Percentiles rank a stretch among this genome's conserved stretches.
Evolutionary conservation across 2,329 filamentous ascomycete species (phyloP).

Genomic region (Cyanodermella asteris): DNA sequence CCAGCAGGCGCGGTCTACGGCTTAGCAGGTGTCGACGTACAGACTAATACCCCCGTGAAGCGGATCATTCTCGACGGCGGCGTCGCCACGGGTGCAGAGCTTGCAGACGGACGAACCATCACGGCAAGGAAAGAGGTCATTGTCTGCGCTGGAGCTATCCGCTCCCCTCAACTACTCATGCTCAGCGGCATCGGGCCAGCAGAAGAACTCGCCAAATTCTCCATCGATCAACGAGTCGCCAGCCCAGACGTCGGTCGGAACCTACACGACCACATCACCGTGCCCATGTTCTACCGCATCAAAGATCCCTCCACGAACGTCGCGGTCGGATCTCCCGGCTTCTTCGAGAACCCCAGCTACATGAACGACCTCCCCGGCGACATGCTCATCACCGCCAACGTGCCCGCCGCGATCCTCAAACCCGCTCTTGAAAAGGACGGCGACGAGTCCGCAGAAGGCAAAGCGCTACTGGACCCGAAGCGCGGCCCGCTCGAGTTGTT

Average conservation of each 20-base stretch:
- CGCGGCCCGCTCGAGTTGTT: too few species aligned
- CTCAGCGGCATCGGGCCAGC: slow-evolving; percentile 2
- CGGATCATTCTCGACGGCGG: slow-evolving; percentile 1
- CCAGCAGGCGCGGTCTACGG: slow-evolving; percentile 1
- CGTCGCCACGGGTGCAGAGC: slow-evolving; percentile 1
- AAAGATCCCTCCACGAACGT: neutral
- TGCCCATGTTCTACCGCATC: neutral
- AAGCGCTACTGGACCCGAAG: too few species aligned
- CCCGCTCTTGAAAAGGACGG: too few species aligned
- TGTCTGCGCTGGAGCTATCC: neutral
- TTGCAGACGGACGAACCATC: neutral
- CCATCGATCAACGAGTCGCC: neutral
- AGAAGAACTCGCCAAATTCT: neutral
- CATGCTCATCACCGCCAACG: too few species aligned
- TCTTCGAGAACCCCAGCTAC: too few species aligned
- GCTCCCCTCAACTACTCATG: slow-evolving; percentile 2
- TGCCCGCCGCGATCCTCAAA: too few species aligned
- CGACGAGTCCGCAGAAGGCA: too few species aligned
- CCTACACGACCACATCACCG: slow-evolving; percentile 1
- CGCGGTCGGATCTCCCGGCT: neutral
- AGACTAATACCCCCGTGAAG: slow-evolving; percentile 1
- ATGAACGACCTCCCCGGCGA: too few species aligned
- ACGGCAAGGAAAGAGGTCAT: slow-evolving; percentile 2
- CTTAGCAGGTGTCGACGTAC: slow-evolving; percentile 1
- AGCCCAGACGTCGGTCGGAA: slow-evolving; percentile 1